These are phyloP conservation scores for Hortaea werneckii DNA, from an alignment of 2,329 filamentous ascomycete genomes.

Conservation along the genomic window DNA sequence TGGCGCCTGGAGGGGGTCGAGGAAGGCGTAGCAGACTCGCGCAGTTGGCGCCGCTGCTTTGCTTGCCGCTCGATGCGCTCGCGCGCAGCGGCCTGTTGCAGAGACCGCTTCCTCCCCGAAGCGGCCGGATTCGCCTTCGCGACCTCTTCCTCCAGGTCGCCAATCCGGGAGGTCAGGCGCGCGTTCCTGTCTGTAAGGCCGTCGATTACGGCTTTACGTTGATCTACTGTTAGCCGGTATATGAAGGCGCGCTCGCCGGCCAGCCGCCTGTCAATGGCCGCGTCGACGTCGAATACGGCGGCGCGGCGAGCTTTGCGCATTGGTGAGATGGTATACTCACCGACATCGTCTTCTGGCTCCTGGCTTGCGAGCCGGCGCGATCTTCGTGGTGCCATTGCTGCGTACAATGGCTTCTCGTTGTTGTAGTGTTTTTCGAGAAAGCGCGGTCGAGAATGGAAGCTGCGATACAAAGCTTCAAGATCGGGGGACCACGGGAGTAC, in stretches of 20 bases:
- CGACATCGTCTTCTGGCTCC: background rate
- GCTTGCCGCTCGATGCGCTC: background rate
- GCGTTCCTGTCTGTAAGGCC: background rate
- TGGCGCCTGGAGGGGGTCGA: background rate
- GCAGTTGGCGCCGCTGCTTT: background rate
- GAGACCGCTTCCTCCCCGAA: background rate
- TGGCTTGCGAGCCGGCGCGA: background rate
- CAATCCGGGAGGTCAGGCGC: background rate
- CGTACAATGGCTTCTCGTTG: background rate
- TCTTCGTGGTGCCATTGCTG: background rate
- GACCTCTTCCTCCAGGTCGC: background rate
- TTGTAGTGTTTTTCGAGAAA: too few species aligned
- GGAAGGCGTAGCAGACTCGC: background rate
- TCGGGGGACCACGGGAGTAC: too few species aligned
- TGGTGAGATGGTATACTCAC: background rate
- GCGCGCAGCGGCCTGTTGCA: background rate
- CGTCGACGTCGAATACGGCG: background rate
- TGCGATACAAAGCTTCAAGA: too few species aligned
- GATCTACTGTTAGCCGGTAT: background rate
- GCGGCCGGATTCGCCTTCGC: background rate
- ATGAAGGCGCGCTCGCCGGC: background rate
- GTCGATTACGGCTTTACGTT: conserved; percentile 4
- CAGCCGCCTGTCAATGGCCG: background rate
- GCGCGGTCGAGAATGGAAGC: too few species aligned
- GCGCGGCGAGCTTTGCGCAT: background rate